These are phyloP conservation scores for Isatis lusitanica DNA, from an alignment of 441 rosid species.

Conservation along the genomic window DNA sequence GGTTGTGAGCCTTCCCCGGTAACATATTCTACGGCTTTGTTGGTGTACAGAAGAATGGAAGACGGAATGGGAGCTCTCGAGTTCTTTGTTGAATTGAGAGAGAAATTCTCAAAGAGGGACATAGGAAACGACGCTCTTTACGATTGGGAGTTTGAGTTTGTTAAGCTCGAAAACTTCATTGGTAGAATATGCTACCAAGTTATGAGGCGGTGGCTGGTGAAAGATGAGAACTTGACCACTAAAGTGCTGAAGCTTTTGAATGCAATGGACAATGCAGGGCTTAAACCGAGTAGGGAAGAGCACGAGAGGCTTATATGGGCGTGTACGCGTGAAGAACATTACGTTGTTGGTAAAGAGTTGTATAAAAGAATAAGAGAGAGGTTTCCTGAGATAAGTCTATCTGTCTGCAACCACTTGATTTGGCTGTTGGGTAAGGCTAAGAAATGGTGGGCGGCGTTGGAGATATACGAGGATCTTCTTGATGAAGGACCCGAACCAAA, in stretches of 20 bases:
- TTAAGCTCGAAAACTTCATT: constrained; percentile 62
- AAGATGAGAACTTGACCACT: constrained; percentile 46
- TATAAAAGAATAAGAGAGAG: constrained; percentile 70
- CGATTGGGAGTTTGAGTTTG: constrained; percentile 66
- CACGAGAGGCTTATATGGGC: constrained; percentile 89
- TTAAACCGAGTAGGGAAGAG: constrained; percentile 56
- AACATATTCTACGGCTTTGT: constrained; percentile 75
- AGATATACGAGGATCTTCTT: constrained; percentile 81
- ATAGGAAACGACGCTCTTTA: constrained; percentile 44
- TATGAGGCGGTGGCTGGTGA: constrained; percentile 79
- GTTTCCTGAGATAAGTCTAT: constrained; percentile 56
- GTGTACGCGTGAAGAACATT: constrained; percentile 74
- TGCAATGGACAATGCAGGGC: constrained; percentile 64
- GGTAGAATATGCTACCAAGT: constrained; percentile 76
- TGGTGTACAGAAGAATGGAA: constrained; percentile 74
- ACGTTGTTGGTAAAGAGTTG: constrained; percentile 66
- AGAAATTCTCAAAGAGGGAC: constrained; percentile 57
- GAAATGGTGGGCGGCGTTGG: constrained; percentile 97
- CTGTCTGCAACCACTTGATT: constrained; percentile 88
- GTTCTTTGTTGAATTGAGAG: constrained; percentile 62
- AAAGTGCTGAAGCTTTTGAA: constrained; percentile 63
- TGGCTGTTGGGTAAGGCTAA: constrained; percentile 93
- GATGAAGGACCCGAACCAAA: constrained; percentile 83
- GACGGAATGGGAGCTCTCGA: constrained; percentile 75
- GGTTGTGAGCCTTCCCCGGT: constrained; percentile 63